Evolutionary conservation across 2,329 filamentous ascomycete species (phyloP).

Genomic region (Pseudogymnoascus sp.): DNA sequence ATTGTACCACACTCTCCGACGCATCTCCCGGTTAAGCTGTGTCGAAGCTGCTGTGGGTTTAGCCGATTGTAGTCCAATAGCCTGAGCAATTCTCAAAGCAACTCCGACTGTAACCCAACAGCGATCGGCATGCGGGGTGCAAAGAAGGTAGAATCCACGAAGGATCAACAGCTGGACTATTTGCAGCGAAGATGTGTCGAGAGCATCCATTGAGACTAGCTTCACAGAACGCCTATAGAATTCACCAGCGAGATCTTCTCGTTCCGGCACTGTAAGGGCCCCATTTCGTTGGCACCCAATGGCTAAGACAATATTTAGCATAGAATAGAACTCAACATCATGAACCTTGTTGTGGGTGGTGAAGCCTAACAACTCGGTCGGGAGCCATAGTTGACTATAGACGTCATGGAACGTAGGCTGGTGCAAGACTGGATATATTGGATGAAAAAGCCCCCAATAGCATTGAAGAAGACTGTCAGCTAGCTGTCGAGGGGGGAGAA

Average conservation of each 20-base stretch:
- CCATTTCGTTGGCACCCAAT: constrained; percentile 24
- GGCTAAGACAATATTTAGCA: constrained; percentile 28
- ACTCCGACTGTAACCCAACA: constrained; percentile 28
- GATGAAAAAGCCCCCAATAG: constrained; percentile 20
- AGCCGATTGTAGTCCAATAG: constrained; percentile 24
- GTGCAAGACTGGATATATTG: constrained; percentile 19
- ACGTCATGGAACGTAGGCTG: constrained; percentile 11
- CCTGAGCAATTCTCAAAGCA: constrained; percentile 26
- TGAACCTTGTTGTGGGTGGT: constrained; percentile 8
- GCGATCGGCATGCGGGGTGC: constrained; percentile 23
- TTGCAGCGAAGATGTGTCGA: constrained; percentile 23
- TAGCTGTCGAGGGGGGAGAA: constrained; percentile 16
- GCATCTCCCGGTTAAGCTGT: constrained; percentile 27
- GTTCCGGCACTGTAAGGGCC: constrained; percentile 7
- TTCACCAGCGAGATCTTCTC: constrained; percentile 16
- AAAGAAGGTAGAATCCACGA: constrained; percentile 26
- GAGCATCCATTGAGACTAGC: constrained; percentile 23
- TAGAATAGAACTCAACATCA: constrained; percentile 18
- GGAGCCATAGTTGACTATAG: constrained; percentile 17
- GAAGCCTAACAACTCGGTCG: neutral
- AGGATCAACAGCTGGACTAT: constrained; percentile 28
- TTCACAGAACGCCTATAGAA: constrained; percentile 25
- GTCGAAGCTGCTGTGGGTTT: neutral
- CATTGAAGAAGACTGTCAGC: constrained; percentile 19
- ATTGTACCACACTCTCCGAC: constrained; percentile 26